Evolutionary conservation across 2,329 filamentous ascomycete genomes (phyloP).

Genomic region (Cytospora piceicola): DNA sequence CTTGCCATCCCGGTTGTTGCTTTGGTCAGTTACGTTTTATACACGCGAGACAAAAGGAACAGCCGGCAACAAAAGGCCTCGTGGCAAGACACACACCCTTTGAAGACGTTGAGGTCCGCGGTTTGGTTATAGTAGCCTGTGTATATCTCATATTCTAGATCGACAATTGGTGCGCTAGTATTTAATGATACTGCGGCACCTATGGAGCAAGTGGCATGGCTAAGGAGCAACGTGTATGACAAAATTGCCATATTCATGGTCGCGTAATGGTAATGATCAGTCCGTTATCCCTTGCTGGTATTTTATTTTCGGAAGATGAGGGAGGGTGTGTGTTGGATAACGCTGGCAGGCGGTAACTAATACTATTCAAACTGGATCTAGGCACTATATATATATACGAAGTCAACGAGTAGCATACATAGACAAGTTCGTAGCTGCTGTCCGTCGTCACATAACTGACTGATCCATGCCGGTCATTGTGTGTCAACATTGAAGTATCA

Average conservation of each 20-base stretch:
- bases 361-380: no score
- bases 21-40: no score
- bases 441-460: neutral
- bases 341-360: no score
- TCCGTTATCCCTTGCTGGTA: neutral
- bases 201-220: neutral
- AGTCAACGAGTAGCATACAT: neutral
- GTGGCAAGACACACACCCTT: neutral
- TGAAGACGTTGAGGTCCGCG: constrained; percentile 12
- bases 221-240: neutral
- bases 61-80: no score
- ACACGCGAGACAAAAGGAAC: neutral
- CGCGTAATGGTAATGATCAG: neutral
- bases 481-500: no score
- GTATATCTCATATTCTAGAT: constrained; percentile 19
- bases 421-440: neutral
- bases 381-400: neutral
- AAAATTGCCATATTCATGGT: neutral
- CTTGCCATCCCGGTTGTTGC: no score
- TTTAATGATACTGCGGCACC: neutral
- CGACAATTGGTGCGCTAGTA: neutral
- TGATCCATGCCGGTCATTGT: neutral
- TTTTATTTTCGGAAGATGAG: neutral
- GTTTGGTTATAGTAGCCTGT: constrained; percentile 18
- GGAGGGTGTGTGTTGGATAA: neutral